phyloP scores from a whole-genome alignment of 2,329 filamentous ascomycete species.

The Cladosporium oxysporum region DNA sequence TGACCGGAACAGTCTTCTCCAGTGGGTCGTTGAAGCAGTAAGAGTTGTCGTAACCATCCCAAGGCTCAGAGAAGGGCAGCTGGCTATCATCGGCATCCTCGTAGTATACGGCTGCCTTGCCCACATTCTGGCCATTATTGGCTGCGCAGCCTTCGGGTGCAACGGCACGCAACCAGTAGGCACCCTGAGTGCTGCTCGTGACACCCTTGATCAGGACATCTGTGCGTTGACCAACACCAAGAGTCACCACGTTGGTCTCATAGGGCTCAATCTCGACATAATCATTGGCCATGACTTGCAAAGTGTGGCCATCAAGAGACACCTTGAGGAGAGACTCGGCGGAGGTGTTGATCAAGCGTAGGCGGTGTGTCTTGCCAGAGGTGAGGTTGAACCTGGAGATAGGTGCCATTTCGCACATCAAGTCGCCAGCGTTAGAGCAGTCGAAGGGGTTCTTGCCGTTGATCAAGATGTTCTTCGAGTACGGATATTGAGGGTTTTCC shows the following conservation, averaged over 20 bases:
- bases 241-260: conserved; percentile 41
- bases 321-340: conserved; percentile 45
- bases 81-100: conserved; percentile 54
- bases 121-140: conserved; percentile 46
- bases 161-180: conserved; percentile 38
- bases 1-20: conserved; percentile 15
- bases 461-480: conserved; percentile 37
- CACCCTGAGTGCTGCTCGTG: conserved; percentile 27
- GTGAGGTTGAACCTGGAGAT: conserved; percentile 43
- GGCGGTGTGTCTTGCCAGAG: conserved; percentile 43
- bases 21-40: conserved; percentile 41
- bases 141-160: conserved; percentile 39
- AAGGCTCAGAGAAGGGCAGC: conserved; percentile 52
- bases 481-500: conserved; percentile 21
- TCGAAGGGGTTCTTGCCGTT: conserved; percentile 37
- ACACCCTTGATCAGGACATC: conserved; percentile 35
- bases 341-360: conserved; percentile 47
- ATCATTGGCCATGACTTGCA: conserved; percentile 48
- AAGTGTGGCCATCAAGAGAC: conserved; percentile 46
- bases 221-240: conserved; percentile 46
- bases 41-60: conserved; percentile 53
- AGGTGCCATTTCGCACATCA: conserved; percentile 27
- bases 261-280: conserved; percentile 47
- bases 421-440: conserved; percentile 26
- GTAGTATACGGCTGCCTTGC: conserved; percentile 65